Evolutionary conservation across 306 rosid genomes (phyloP), one percentile per base, ranked within the genome.

Genomic region (Astragalus glycyphyllos): DNA sequence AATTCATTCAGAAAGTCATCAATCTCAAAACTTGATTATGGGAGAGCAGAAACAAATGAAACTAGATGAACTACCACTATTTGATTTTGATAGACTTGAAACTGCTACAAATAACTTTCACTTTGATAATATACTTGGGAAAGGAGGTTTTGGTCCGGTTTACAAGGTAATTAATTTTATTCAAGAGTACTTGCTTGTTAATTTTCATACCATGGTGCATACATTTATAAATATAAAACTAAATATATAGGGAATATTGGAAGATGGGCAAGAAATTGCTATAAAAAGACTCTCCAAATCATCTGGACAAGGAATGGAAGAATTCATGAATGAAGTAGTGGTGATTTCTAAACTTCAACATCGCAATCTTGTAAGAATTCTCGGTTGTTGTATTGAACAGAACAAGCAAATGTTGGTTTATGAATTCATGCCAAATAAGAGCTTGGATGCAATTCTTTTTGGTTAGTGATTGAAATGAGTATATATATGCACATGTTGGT

Each of bases 311-410:
- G 86, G 81, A 12, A 0, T 46, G 0, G 77, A 79, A 71, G 86
- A 83, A 68, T 72, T 83, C 23, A 83, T 66, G 62, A 83, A 79
- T 55, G 84, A 83, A 57, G 77, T 83, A 3, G 59, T 58, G 2
- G 77, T 83, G 50, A 76, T 79, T 62, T 75, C 84, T 13, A 79
- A 79, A 38, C 84, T 83, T 17, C 86, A 83, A 48, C 86, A 83
- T 35, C 68, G 79, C 2, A 40, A 40, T 40, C 45, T 40, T 40
- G 45, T 40, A 40, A 40, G 45, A 40, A 7, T 40, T 40, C 17
- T 75, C 42, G 86, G 86, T 7, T 82, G 83, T n/a, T 79, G 86
- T 15, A 12, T 75, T 45, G 81, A 82, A 60, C 32, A 68, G 40
- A 76, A 66, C 0, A 83, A 82, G 20, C 79, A 61, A n/a, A 82